A percentile compares a stretch with the other conserved stretches of the same genome.
These are phyloP conservation scores for Phytophthora ramorum DNA, from an alignment of 352 stramenopile genomes.

Conservation along the genomic window DNA sequence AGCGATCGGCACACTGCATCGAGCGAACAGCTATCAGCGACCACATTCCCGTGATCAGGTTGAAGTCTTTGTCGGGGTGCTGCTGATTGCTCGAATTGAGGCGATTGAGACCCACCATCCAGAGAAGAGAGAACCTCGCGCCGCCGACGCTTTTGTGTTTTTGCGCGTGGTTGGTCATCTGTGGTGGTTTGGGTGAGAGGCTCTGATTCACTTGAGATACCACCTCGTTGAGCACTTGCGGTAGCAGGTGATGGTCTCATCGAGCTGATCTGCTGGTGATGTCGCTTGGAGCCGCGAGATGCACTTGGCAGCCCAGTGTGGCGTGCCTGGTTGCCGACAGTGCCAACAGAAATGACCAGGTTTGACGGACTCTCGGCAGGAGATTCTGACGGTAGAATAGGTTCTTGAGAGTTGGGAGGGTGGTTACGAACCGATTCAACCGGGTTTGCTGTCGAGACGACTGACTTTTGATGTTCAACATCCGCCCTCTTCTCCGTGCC, in stretches of 20 bases:
- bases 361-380: conserved; percentile 23
- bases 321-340: not conserved
- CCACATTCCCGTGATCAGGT: conserved; percentile 1
- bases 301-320: conserved; percentile 12
- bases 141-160: conserved; percentile 24
- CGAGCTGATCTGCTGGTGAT: conserved; percentile 1
- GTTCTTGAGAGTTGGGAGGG: conserved; percentile 11
- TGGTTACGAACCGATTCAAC: not conserved
- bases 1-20: conserved; percentile 21
- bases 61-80: conserved; percentile 5
- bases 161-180: not conserved
- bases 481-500: conserved; percentile 17
- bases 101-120: conserved; percentile 21
- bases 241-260: not conserved
- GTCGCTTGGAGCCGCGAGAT: conserved; percentile 25
- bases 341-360: conserved; percentile 22
- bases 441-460: not conserved
- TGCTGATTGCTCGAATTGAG: conserved; percentile 25
- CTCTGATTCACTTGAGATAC: not conserved
- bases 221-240: conserved; percentile 2
- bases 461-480: not conserved
- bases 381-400: not conserved
- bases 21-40: conserved; percentile 23
- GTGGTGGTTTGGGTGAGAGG: not conserved
- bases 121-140: conserved; percentile 6